phyloP scores from a whole-genome alignment of 495 filamentous ascomycete species.

The Tirmania nivea region DNA sequence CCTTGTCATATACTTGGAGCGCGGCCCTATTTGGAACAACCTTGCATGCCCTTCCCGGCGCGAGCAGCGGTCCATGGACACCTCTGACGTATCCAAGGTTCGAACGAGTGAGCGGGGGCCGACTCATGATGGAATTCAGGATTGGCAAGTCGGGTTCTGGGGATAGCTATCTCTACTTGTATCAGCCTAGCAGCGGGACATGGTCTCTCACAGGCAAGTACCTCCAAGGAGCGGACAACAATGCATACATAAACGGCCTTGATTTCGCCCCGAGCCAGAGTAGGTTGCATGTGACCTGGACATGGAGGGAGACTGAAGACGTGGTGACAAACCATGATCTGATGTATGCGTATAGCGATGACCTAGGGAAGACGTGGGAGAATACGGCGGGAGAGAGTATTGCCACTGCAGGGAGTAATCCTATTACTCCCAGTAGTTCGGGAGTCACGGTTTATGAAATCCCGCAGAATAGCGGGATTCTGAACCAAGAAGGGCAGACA shows the following conservation, averaged over 20 bases:
- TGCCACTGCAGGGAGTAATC: constrained; percentile 20
- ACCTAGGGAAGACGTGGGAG: constrained; percentile 23
- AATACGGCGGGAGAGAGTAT: constrained; percentile 19
- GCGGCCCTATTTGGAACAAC: constrained; percentile 23
- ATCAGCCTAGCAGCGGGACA: constrained; percentile 8
- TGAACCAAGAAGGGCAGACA: constrained; percentile 29
- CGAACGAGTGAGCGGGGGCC: constrained; percentile 8
- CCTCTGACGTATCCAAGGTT: constrained; percentile 30
- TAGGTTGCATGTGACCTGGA: constrained; percentile 26
- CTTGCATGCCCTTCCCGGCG: constrained; percentile 22
- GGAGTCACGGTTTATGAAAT: constrained; percentile 25
- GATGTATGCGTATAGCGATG: constrained; percentile 26
- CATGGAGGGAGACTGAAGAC: constrained; percentile 24
- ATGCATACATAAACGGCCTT: constrained; percentile 30
- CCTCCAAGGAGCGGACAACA: constrained; percentile 26
- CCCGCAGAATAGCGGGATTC: constrained; percentile 23
- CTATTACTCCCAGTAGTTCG: constrained; percentile 18
- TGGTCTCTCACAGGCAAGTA: constrained; percentile 22
- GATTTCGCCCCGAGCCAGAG: constrained; percentile 16
- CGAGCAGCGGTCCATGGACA: constrained; percentile 14
- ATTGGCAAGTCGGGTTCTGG: constrained; percentile 30
- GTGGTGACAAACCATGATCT: constrained; percentile 28
- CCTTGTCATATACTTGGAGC: constrained; percentile 20
- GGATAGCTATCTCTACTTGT: constrained; percentile 26
- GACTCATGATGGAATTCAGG: constrained; percentile 26